A percentile compares a stretch with the other conserved stretches of the same genome.
phyloP scores from a whole-genome alignment of 371 early-diverging fungal genomes.

The Chytridiales sp. region DNA sequence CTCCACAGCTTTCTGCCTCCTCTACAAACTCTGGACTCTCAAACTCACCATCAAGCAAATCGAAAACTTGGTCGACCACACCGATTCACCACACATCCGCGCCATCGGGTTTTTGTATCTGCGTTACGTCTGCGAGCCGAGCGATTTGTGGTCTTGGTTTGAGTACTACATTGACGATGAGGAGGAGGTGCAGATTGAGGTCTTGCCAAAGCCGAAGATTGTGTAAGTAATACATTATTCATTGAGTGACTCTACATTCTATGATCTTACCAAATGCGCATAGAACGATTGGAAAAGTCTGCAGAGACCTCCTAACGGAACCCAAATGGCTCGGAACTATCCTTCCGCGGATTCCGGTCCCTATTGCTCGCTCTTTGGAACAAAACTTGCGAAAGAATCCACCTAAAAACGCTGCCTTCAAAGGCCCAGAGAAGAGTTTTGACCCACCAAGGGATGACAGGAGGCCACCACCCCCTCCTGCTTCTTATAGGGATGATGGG shows the following conservation, averaged over 20 bases:
- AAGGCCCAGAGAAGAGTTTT: too few species aligned
- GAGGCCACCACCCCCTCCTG: too few species aligned
- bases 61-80: slow-evolving; percentile 70
- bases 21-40: slow-evolving; percentile 85
- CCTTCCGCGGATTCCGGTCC: slow-evolving; percentile 26
- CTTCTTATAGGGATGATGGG: too few species aligned
- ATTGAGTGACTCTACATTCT: not conserved
- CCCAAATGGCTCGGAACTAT: slow-evolving; percentile 31
- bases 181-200: slow-evolving; percentile 66
- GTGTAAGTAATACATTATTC: slow-evolving; percentile 50
- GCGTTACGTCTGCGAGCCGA: slow-evolving; percentile 80
- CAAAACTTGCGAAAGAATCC: slow-evolving; percentile 14
- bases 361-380: slow-evolving; percentile 24
- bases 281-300: slow-evolving; percentile 25
- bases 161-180: slow-evolving; percentile 77
- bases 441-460: too few species aligned
- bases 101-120: slow-evolving; percentile 83
- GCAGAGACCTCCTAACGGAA: slow-evolving; percentile 14
- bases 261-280: not conserved
- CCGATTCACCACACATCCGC: slow-evolving; percentile 80
- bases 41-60: slow-evolving; percentile 76
- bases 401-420: too few species aligned
- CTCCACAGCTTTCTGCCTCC: slow-evolving; percentile 80
- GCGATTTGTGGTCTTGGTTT: slow-evolving; percentile 81
- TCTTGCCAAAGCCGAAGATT: slow-evolving; percentile 59